Percentiles rank a stretch among this genome's conserved stretches.
Evolutionary conservation across 2,329 filamentous ascomycete species (phyloP).

Genomic region (Emergomyces orientalis): DNA sequence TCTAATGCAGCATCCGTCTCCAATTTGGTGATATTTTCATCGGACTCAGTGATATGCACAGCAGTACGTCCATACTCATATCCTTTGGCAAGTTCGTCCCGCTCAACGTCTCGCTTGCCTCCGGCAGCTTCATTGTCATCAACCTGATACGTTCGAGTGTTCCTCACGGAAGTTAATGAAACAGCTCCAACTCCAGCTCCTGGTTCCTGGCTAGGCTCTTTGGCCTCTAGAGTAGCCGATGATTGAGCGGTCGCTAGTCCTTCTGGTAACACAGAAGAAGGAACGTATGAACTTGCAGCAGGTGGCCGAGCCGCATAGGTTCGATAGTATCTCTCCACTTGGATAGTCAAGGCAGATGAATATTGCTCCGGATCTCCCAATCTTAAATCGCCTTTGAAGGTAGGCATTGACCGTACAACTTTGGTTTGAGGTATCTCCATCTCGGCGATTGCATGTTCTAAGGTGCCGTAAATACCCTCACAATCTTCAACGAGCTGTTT

Average conservation of each 20-base stretch:
- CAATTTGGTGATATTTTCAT: conserved; percentile 80
- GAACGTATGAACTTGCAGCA: conserved; percentile 67
- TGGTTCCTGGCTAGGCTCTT: conserved; percentile 19
- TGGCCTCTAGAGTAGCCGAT: conserved; percentile 39
- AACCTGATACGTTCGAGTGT: conserved; percentile 70
- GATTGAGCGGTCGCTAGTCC: conserved; percentile 47
- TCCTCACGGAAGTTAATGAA: conserved; percentile 61
- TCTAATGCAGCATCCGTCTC: conserved; percentile 67
- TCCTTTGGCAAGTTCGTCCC: conserved; percentile 79
- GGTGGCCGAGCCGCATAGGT: conserved; percentile 67
- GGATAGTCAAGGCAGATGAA: conserved; percentile 66
- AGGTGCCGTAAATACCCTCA: conserved; percentile 67
- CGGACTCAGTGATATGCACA: conserved; percentile 77
- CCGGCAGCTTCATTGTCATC: conserved; percentile 64
- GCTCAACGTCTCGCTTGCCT: conserved; percentile 70
- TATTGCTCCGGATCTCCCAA: conserved; percentile 69
- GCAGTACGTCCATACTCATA: conserved; percentile 90
- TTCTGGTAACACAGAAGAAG: conserved; percentile 37
- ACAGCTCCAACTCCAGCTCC: conserved; percentile 33
- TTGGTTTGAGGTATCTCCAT: conserved; percentile 71
- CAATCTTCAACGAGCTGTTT: conserved; percentile 58
- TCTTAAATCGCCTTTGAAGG: conserved; percentile 69
- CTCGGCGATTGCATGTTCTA: conserved; percentile 74
- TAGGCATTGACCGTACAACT: conserved; percentile 61
- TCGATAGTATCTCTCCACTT: conserved; percentile 83